A percentile compares a stretch with the other conserved stretches of the same genome.
These are phyloP conservation scores for Nicotiana knightiana DNA, from an alignment of 257 asterid genomes.

Conservation along the genomic window DNA sequence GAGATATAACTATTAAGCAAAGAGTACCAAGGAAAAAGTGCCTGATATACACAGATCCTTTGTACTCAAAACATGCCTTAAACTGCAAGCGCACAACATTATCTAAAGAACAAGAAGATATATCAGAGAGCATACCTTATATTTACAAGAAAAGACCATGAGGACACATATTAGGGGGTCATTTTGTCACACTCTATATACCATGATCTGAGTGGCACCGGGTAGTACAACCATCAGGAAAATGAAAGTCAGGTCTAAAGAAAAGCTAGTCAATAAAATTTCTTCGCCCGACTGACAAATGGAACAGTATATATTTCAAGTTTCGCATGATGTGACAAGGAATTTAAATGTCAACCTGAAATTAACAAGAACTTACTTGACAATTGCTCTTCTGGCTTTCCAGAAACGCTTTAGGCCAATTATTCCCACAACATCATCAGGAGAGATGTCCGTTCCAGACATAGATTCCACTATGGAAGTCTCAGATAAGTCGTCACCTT, in stretches of 20 bases:
- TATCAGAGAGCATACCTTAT: slow-evolving; percentile 1
- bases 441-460: slow-evolving; percentile 49
- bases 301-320: neutral
- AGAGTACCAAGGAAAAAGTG: neutral
- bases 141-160: neutral
- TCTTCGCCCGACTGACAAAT: neutral
- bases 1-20: neutral
- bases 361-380: slow-evolving; percentile 52
- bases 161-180: neutral
- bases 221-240: neutral
- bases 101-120: neutral
- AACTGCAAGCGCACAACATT: neutral
- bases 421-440: slow-evolving; percentile 72
- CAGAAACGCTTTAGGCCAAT: slow-evolving; percentile 83
- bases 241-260: neutral
- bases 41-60: neutral
- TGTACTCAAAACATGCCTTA: neutral
- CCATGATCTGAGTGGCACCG: neutral
- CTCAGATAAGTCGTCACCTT: slow-evolving; percentile 52
- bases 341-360: neutral
- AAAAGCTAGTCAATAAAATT: neutral
- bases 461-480: slow-evolving; percentile 63
- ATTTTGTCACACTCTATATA: neutral
- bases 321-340: neutral
- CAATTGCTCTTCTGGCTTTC: slow-evolving; percentile 85